Conservation (phyloP, 2,329 filamentous ascomycete genomes). For the Domatiomyces catenatus region DNA sequence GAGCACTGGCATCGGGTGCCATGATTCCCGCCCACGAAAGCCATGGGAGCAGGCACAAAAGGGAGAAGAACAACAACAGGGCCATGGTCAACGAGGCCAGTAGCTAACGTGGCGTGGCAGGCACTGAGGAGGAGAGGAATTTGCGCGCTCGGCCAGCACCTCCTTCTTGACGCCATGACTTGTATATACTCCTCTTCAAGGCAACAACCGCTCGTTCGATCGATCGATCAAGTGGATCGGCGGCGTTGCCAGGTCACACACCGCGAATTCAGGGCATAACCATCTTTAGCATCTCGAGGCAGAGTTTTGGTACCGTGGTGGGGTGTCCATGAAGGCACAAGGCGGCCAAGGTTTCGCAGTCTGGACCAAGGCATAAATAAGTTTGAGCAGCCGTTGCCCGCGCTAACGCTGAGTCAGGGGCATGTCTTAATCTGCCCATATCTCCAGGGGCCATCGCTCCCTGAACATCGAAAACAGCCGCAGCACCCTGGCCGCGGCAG, state of each 20-base stretch:
- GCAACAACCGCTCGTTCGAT: background rate
- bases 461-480: background rate
- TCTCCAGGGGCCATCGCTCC: background rate
- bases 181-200: background rate
- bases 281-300: background rate
- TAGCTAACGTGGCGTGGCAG: background rate
- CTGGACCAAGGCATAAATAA: background rate
- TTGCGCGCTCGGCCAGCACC: background rate
- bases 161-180: background rate
- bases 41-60: conserved; percentile 7
- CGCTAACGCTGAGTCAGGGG: background rate
- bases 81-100: conserved; percentile 7
- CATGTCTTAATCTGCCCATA: background rate
- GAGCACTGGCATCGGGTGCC: background rate
- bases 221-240: background rate
- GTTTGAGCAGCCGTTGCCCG: background rate
- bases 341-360: background rate
- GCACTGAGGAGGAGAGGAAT: background rate
- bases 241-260: background rate
- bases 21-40: conserved; percentile 7
- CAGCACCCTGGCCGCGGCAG: background rate
- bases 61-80: conserved; percentile 8
- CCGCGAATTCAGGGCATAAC: background rate
- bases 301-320: background rate
- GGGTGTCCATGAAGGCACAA: background rate